phyloP scores from a whole-genome alignment of 768 basidiomycete species.

The Hypsizygus marmoreus region DNA sequence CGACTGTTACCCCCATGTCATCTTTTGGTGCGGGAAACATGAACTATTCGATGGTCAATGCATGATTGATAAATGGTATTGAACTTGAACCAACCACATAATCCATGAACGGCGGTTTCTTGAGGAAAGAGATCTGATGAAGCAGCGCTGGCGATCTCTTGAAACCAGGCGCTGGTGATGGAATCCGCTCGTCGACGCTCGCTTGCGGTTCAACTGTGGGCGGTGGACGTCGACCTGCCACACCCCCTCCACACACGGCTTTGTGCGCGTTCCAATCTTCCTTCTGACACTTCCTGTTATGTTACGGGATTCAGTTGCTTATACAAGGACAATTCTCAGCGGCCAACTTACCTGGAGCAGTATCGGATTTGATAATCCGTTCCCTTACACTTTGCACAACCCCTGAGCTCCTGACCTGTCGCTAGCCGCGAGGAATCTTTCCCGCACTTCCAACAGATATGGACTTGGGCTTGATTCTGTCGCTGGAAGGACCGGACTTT shows the following conservation, averaged over 20 bases:
- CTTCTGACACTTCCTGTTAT: constrained; percentile 21
- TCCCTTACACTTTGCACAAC: constrained; percentile 5
- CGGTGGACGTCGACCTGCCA: not conserved
- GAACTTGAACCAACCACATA: constrained; percentile 4
- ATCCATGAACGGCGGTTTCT: constrained; percentile 4
- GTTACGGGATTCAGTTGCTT: not conserved
- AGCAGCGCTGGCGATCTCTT: not conserved
- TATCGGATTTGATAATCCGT: constrained; percentile 6
- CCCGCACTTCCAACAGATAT: constrained; percentile 10
- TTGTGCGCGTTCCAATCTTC: constrained; percentile 25
- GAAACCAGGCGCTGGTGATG: constrained; percentile 1
- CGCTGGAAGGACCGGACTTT: too few species aligned
- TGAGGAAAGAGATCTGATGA: constrained; percentile 5
- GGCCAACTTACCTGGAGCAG: constrained; percentile 7
- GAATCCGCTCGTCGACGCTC: not conserved
- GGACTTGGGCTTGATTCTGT: not conserved
- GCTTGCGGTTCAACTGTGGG: not conserved
- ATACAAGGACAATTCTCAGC: not conserved
- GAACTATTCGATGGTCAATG: not conserved
- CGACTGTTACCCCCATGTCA: constrained; percentile 1
- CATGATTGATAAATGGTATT: not conserved
- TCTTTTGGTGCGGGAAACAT: not conserved
- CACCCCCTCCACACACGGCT: constrained; percentile 18
- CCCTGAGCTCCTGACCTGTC: constrained; percentile 7
- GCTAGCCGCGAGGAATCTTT: not conserved